These are phyloP conservation scores for Calonectria multiphialidica DNA, from an alignment of 2,329 filamentous ascomycete genomes.

Conservation along the genomic window DNA sequence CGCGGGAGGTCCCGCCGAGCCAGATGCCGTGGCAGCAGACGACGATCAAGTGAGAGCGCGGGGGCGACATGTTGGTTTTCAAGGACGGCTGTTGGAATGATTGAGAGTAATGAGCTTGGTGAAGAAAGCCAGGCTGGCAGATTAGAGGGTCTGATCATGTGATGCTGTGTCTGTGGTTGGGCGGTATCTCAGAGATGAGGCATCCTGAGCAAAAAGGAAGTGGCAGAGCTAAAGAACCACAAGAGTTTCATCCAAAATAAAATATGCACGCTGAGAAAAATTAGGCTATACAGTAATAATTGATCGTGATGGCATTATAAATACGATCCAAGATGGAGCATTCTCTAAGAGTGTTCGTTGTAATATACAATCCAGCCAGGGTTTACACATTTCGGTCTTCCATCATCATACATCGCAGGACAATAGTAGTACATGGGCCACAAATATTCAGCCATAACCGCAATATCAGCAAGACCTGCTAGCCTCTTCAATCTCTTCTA, in stretches of 20 bases:
- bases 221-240: background rate
- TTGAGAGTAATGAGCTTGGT: background rate
- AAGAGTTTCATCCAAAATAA: background rate
- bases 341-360: constrained; percentile 19
- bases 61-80: constrained; percentile 23
- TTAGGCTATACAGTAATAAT: background rate
- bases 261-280: background rate
- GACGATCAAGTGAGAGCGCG: constrained; percentile 72
- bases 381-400: background rate
- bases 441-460: constrained; percentile 12
- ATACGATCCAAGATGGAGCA: background rate
- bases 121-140: background rate
- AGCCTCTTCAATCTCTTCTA: constrained; percentile 23
- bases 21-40: constrained; percentile 91
- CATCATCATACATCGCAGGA: background rate
- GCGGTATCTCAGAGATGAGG: background rate
- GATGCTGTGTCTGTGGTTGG: constrained; percentile 22
- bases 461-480: background rate
- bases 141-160: constrained; percentile 44
- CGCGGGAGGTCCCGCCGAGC: constrained; percentile 66
- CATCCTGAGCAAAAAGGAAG: background rate
- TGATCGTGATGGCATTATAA: background rate
- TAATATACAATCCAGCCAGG: constrained; percentile 28
- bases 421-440: constrained; percentile 20
- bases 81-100: constrained; percentile 25